phyloP scores from a whole-genome alignment of 1,284 basidiomycete genomes.

The Ceratobasidium sp. region DNA sequence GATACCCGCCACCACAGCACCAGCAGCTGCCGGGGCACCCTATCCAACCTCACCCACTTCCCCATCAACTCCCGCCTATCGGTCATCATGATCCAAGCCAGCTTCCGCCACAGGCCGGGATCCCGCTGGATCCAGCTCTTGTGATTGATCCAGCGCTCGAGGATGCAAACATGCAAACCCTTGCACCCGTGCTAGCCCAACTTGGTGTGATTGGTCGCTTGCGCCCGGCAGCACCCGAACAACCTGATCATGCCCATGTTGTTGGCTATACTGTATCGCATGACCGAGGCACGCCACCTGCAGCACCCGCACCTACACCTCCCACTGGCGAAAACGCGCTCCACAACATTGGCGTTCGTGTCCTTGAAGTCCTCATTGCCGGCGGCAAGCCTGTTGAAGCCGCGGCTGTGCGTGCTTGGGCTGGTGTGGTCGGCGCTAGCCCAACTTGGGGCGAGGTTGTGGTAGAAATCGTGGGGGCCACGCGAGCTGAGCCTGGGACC shows the following conservation, averaged over 20 bases:
- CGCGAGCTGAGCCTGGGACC: constrained; percentile 7
- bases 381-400: constrained; percentile 32
- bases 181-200: constrained; percentile 33
- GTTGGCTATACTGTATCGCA: constrained; percentile 34
- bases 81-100: constrained; percentile 22
- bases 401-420: constrained; percentile 27
- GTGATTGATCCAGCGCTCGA: constrained; percentile 35
- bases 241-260: neutral
- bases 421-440: constrained; percentile 33
- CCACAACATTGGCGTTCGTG: constrained; percentile 35
- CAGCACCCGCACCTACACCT: neutral
- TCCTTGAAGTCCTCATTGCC: constrained; percentile 34
- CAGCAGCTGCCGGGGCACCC: constrained; percentile 35
- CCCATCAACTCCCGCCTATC: constrained; percentile 22
- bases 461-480: constrained; percentile 30
- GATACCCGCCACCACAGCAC: constrained; percentile 31
- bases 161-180: constrained; percentile 35
- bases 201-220: constrained; percentile 32
- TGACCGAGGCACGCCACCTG: constrained; percentile 32
- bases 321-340: constrained; percentile 5
- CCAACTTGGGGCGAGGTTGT: constrained; percentile 32
- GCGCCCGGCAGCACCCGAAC: constrained; percentile 12
- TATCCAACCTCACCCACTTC: constrained; percentile 14
- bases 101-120: constrained; percentile 14
- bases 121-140: constrained; percentile 36